Conservation (phyloP, 352 stramenopile species). For the Pythium brachiatum region DNA sequence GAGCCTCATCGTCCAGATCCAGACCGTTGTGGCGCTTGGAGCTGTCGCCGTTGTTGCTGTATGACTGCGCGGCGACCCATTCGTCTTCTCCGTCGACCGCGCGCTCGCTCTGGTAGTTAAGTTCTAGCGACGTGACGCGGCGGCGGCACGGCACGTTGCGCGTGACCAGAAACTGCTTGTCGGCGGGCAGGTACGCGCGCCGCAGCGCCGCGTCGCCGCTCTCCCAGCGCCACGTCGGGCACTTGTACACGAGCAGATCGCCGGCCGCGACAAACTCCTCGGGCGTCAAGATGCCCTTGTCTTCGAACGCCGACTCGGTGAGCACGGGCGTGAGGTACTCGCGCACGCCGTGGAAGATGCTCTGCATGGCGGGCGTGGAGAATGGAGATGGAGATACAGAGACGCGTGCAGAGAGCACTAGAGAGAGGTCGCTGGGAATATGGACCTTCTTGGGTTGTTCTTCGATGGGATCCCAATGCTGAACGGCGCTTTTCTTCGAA, state of each 20-base stretch:
- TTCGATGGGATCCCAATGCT: not conserved
- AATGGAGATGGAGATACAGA: not conserved
- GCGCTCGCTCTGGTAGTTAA: conserved; percentile 69
- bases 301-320: conserved; percentile 91
- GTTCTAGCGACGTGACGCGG: conserved; percentile 72
- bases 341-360: conserved; percentile 76
- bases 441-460: conserved; percentile 3
- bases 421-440: not conserved
- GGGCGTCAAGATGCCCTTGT: conserved; percentile 94
- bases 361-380: conserved; percentile 44
- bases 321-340: conserved; percentile 90
- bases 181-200: conserved; percentile 66
- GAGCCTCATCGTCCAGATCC: conserved; percentile 42
- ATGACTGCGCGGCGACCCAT: conserved; percentile 88
- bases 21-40: not conserved
- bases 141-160: conserved; percentile 88
- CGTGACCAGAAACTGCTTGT: conserved; percentile 90
- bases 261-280: conserved; percentile 96
- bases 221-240: conserved; percentile 95
- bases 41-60: conserved; percentile 37
- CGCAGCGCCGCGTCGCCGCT: conserved; percentile 56
- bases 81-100: conserved; percentile 84
- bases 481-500: conserved; percentile 1
- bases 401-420: not conserved
- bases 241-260: conserved; percentile 96